Conservation (phyloP, 345 rosid species). For the Eucalyptus globulus region DNA sequence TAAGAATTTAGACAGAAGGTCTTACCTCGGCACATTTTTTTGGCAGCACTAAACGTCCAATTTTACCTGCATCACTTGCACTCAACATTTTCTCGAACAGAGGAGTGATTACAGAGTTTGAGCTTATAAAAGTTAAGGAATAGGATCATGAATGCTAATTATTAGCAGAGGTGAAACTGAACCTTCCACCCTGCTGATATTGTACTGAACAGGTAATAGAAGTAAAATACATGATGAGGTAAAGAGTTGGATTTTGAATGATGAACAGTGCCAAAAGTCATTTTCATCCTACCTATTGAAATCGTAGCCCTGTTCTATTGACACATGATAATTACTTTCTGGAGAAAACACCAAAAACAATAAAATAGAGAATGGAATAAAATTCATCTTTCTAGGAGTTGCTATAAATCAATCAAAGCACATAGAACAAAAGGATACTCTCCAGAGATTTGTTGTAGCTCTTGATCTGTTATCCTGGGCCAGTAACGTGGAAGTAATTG, state of each 20-base stretch:
- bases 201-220: not conserved
- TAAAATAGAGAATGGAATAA: not conserved
- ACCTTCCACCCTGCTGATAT: not conserved
- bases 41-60: constrained; percentile 88
- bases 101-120: constrained; percentile 71
- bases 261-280: not conserved
- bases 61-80: constrained; percentile 89
- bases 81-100: constrained; percentile 94
- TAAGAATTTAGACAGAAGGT: not conserved
- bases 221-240: not conserved
- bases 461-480: constrained; percentile 76
- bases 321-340: not conserved
- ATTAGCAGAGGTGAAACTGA: not conserved
- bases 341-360: not conserved
- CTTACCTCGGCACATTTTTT: constrained; percentile 94
- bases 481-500: constrained; percentile 73
- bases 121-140: constrained; percentile 62
- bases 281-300: not conserved
- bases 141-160: not conserved
- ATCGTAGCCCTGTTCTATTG: not conserved
- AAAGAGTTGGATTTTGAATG: not conserved
- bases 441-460: constrained; percentile 54
- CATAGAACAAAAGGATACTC: constrained; percentile 70
- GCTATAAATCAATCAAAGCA: not conserved
- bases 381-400: not conserved